phyloP scores from a whole-genome alignment of 495 filamentous ascomycete species.

The Alectoria sarmentosa region DNA sequence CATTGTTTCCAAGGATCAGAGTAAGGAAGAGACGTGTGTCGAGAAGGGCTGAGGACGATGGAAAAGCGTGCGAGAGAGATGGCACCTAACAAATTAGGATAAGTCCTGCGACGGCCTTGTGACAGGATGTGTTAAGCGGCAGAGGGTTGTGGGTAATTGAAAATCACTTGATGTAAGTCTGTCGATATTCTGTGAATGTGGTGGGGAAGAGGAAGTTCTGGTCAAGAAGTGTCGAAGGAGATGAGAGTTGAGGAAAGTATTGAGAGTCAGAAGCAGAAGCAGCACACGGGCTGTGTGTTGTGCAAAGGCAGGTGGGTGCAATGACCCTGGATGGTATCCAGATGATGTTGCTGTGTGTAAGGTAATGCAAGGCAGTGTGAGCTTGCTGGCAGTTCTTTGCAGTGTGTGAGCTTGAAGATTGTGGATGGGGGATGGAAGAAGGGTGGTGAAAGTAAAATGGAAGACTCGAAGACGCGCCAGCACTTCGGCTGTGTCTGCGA shows the following conservation, averaged over 20 bases:
- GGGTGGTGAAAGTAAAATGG: background rate
- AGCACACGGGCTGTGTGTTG: background rate
- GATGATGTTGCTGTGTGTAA: background rate
- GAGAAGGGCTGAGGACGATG: background rate
- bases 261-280: background rate
- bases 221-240: background rate
- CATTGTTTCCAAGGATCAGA: background rate
- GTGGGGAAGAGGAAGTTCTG: background rate
- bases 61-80: background rate
- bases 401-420: background rate
- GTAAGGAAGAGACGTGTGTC: background rate
- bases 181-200: background rate
- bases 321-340: background rate
- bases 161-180: background rate
- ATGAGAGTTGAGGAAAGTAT: background rate
- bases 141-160: background rate
- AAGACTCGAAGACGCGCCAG: background rate
- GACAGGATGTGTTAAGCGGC: background rate
- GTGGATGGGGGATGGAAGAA: background rate
- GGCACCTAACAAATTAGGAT: background rate
- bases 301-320: background rate
- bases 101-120: background rate
- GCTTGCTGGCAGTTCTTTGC: background rate
- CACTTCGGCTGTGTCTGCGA: background rate
- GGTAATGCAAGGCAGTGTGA: background rate